Base-by-base conservation (phyloP, 345 rosid species). In the Reutealis trisperma region DNA sequence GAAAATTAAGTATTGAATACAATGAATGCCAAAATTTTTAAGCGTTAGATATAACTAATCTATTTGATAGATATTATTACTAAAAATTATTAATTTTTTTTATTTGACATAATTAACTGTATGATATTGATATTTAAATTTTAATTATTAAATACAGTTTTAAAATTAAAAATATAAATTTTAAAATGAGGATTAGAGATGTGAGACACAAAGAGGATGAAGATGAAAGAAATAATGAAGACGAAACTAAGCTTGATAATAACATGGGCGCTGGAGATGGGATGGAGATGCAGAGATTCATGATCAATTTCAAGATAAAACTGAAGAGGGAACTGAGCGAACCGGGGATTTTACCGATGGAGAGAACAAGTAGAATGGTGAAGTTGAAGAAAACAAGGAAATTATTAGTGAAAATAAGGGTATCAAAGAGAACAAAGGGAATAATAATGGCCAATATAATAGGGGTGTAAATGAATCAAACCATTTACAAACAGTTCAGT, bases 131-230 rank as follows among this genome's bases (percentile, higher is more conserved):
- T n/a, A n/a, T n/a, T n/a, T n/a, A n/a, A n/a, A n/a, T n/a, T n/a
- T n/a, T n/a, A n/a, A n/a, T n/a, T n/a, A n/a, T n/a, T n/a, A n/a
- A n/a, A n/a, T n/a, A n/a, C n/a, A n/a, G n/a, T n/a, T n/a, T n/a
- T n/a, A n/a, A n/a, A n/a, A n/a, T n/a, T n/a, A n/a, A n/a, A n/a
- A n/a, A n/a, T n/a, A n/a, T n/a, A n/a, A n/a, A n/a, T n/a, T n/a
- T n/a, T n/a, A n/a, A n/a, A n/a, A n/a, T n/a, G n/a, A n/a, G n/a
- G 14, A 41, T 82, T 34, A 82, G 61, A 44, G 86, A 87, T 57
- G 86, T 71, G 2, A 78, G 83, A 71, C 81, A 71, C 37, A 88
- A 84, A 77, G 86, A 84, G 72, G 90, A 85, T 79, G 93, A 79
- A n/a, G 69, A 73, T 19, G 77, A 79, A 47, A 84, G 21, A 63